A percentile compares a stretch with the other conserved stretches of the same genome.
Conservation (phyloP, 352 stramenopile genomes). For the Phytophthora sansomeana region DNA sequence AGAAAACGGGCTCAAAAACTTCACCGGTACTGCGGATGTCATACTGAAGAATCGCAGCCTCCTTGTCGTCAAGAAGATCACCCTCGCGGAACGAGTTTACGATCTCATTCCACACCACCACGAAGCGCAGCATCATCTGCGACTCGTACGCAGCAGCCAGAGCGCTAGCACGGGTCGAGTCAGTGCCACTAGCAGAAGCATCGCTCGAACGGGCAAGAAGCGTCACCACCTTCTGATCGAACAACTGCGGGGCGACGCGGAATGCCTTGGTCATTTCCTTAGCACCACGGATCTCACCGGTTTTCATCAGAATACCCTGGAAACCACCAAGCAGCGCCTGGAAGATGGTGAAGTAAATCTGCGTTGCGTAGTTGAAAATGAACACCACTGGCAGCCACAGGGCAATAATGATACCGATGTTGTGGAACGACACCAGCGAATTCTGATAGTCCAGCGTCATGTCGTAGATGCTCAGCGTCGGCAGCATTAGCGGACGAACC, state of each 20-base stretch:
- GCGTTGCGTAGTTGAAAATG: conserved; percentile 85
- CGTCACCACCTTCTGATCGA: conserved; percentile 83
- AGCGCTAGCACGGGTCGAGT: conserved; percentile 54
- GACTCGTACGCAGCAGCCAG: conserved; percentile 71
- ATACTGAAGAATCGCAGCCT: conserved; percentile 82
- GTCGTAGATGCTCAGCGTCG: conserved; percentile 74
- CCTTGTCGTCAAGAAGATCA: conserved; percentile 80
- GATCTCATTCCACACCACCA: conserved; percentile 87
- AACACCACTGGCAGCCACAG: conserved; percentile 73
- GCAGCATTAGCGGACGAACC: conserved; percentile 67
- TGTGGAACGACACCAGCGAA: conserved; percentile 77
- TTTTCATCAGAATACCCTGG: conserved; percentile 80
- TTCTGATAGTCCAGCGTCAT: conserved; percentile 78
- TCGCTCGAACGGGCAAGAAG: conserved; percentile 63
- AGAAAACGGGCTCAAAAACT: conserved; percentile 88
- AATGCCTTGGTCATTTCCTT: conserved; percentile 85
- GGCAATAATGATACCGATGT: conserved; percentile 71
- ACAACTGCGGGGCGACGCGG: conserved; percentile 75
- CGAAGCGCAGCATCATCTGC: conserved; percentile 85
- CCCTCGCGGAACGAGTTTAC: conserved; percentile 83
- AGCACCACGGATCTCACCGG: conserved; percentile 68
- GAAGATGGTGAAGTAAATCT: conserved; percentile 87
- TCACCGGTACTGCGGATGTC: conserved; percentile 88
- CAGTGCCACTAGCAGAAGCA: conserved; percentile 50
- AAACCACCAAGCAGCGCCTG: conserved; percentile 70